Conservation (phyloP, 2,329 filamentous ascomycete genomes). For the Tolypocladium pustulatum region DNA sequence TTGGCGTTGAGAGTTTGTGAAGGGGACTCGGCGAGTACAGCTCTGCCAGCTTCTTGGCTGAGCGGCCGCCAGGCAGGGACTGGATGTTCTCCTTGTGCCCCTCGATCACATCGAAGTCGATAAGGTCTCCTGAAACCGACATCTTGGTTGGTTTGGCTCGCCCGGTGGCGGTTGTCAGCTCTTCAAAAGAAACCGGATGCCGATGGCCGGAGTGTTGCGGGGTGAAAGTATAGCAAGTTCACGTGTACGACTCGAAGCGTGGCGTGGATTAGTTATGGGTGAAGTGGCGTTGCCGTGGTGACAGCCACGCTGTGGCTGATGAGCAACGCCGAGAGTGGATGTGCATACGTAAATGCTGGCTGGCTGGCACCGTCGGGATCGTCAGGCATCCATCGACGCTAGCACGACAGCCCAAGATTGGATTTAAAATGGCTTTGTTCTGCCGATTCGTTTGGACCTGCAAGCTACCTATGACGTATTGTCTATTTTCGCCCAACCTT, state of each 20-base stretch:
- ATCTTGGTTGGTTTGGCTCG: constrained; percentile 26
- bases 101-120: constrained; percentile 88
- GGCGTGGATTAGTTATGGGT: background rate
- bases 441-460: background rate
- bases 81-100: constrained; percentile 97
- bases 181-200: background rate
- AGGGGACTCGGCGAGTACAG: constrained; percentile 61
- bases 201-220: background rate
- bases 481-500: background rate
- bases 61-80: constrained; percentile 75
- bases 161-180: constrained; percentile 3
- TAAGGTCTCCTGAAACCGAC: constrained; percentile 40
- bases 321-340: background rate
- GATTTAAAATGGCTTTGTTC: background rate
- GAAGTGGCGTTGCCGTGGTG: constrained; percentile 6
- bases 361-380: background rate
- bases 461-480: background rate
- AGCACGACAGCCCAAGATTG: background rate
- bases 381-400: background rate
- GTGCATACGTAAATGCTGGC: no score
- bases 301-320: constrained; percentile 5
- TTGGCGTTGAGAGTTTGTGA: constrained; percentile 49
- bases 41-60: constrained; percentile 77
- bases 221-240: background rate
- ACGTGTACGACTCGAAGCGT: background rate